phyloP scores from a whole-genome alignment of 345 rosid species.

The Gossypium arboreum region DNA sequence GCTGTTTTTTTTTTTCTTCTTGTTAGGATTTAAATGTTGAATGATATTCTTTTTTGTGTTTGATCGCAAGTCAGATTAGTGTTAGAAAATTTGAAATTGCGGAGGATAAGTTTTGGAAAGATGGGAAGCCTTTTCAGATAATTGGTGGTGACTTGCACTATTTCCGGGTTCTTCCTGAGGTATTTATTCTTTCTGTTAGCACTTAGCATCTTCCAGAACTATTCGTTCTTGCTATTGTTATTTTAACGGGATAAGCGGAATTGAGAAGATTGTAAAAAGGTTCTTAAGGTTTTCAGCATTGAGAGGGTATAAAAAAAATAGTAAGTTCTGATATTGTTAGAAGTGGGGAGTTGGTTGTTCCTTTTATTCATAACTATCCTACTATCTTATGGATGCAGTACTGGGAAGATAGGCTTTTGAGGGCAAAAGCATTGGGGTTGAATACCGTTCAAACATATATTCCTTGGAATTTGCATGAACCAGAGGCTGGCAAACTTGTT shows the following conservation, averaged over 20 bases:
- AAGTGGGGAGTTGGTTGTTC: slow-evolving; percentile 6
- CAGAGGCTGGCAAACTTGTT: slow-evolving; percentile 62
- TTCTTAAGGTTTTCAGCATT: not conserved
- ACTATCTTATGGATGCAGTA: slow-evolving; percentile 39
- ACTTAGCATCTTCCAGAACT: not conserved
- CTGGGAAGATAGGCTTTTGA: slow-evolving; percentile 86
- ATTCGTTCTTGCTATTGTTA: not conserved
- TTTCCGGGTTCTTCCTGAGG: slow-evolving; percentile 86
- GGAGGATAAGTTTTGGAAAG: slow-evolving; percentile 83
- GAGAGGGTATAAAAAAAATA: not conserved
- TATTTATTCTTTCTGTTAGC: slow-evolving; percentile 22
- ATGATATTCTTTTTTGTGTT: not conserved
- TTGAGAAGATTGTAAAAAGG: not conserved
- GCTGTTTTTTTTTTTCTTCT: not conserved
- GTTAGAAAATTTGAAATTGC: slow-evolving; percentile 53
- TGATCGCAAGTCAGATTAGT: slow-evolving; percentile 24
- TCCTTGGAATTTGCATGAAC: slow-evolving; percentile 97
- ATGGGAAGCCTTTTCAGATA: slow-evolving; percentile 60
- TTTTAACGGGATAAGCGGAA: not conserved
- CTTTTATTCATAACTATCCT: not conserved
- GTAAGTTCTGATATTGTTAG: not conserved
- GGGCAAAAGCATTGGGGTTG: slow-evolving; percentile 84
- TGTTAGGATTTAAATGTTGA: not conserved
- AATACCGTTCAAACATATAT: slow-evolving; percentile 85
- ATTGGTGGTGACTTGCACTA: slow-evolving; percentile 96